These are phyloP conservation scores for Beauveria rudraprayagi DNA, from an alignment of 2,329 filamentous ascomycete species.

Conservation along the genomic window DNA sequence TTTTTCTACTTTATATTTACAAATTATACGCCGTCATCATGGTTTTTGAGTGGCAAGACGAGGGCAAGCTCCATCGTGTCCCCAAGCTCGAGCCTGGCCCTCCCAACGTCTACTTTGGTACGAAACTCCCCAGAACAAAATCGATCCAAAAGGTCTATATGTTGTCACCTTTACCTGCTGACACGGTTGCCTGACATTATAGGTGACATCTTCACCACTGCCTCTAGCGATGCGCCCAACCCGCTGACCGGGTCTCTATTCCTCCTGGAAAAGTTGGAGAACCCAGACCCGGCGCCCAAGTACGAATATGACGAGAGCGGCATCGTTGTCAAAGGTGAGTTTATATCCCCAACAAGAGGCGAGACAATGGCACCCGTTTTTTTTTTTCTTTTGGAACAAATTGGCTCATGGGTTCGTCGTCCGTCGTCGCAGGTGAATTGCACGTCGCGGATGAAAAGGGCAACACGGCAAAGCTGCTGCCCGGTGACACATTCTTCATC, in stretches of 20 bases:
- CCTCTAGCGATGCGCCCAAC: not conserved
- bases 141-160: too few species aligned
- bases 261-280: not conserved
- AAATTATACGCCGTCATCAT: not conserved
- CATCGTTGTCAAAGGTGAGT: not conserved
- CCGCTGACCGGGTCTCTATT: not conserved
- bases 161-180: not conserved
- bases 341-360: not conserved
- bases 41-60: not conserved
- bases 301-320: not conserved
- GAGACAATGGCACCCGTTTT: too few species aligned
- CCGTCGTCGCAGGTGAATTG: not conserved
- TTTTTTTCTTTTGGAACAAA: too few species aligned
- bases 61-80: not conserved
- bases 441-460: not conserved
- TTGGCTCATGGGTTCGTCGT: not conserved
- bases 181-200: not conserved
- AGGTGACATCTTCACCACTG: not conserved
- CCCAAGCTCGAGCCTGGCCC: not conserved
- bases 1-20: not conserved
- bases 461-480: not conserved
- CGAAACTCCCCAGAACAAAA: not conserved
- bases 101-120: not conserved
- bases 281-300: not conserved
- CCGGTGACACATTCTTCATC: not conserved